These are phyloP conservation scores for Chernovozyma sophiae-reginae DNA, from an alignment of 1,139 yeast genomes.

Conservation along the genomic window DNA sequence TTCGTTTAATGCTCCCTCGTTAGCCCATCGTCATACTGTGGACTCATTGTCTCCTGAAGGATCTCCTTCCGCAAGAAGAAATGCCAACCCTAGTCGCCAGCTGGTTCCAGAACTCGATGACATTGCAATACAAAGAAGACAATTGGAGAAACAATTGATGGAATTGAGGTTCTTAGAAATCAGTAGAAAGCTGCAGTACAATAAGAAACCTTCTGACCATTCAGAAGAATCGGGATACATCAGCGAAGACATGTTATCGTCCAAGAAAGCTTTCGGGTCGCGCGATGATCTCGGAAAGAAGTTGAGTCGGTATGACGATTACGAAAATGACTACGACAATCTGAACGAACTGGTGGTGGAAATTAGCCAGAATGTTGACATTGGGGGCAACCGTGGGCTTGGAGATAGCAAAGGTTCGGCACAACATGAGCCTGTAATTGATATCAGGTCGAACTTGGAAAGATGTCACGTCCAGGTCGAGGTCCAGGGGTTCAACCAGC, in stretches of 20 bases:
- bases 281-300: constrained; percentile 36
- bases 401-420: not conserved
- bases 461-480: not conserved
- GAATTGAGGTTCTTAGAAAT: constrained; percentile 36
- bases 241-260: constrained; percentile 35
- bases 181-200: constrained; percentile 5
- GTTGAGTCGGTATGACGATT: constrained; percentile 13
- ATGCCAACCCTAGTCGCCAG: not conserved
- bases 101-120: constrained; percentile 17
- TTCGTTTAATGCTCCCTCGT: not conserved
- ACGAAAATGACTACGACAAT: not conserved
- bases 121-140: constrained; percentile 32
- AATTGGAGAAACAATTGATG: constrained; percentile 38
- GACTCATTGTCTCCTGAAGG: constrained; percentile 25
- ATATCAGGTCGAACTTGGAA: no score
- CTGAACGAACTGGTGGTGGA: no score
- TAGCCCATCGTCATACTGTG: constrained; percentile 22
- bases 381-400: not conserved
- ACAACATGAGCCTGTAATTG: not conserved
- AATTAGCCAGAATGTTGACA: not conserved
- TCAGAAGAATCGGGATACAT: constrained; percentile 20
- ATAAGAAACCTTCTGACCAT: not conserved
- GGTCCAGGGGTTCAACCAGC: no score
- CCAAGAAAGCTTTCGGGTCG: constrained; percentile 23
- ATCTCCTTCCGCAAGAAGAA: constrained; percentile 3